These are phyloP conservation scores for Rutstroemia sp. DNA, from an alignment of 2,329 filamentous ascomycete species.

Conservation along the genomic window DNA sequence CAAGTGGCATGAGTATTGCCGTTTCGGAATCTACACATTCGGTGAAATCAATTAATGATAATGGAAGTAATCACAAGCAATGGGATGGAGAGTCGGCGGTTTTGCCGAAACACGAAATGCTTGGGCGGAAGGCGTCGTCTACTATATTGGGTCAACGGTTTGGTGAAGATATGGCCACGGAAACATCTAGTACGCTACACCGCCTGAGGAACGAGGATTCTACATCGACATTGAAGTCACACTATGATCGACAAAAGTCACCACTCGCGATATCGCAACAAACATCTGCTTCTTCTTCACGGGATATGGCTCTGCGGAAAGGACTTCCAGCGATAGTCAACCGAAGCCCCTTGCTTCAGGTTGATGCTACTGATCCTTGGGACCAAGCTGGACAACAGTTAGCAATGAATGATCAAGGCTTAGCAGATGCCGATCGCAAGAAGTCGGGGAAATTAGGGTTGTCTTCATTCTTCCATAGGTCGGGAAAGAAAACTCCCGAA, in stretches of 20 bases:
- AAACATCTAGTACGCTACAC: conserved; percentile 26
- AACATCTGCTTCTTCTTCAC: conserved; percentile 35
- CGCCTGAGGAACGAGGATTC: conserved; percentile 33
- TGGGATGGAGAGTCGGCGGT: conserved; percentile 24
- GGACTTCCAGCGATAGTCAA: conserved; percentile 26
- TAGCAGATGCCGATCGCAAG: conserved; percentile 14
- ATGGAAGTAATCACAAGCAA: conserved; percentile 18
- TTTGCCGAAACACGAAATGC: conserved; percentile 22
- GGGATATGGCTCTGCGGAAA: conserved; percentile 33
- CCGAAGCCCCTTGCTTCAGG: conserved; percentile 22
- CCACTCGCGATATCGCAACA: conserved; percentile 35
- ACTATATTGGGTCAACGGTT: conserved; percentile 36
- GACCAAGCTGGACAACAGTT: neutral
- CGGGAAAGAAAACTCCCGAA: conserved; percentile 14
- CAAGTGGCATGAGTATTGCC: conserved; percentile 36
- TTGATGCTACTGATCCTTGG: conserved; percentile 13
- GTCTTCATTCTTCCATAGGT: conserved; percentile 26
- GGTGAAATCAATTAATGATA: conserved; percentile 19
- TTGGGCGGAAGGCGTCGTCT: conserved; percentile 38
- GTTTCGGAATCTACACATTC: conserved; percentile 29
- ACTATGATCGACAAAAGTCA: conserved; percentile 38
- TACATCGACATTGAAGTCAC: conserved; percentile 38
- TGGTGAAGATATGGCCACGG: conserved; percentile 31
- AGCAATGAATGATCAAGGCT: neutral
- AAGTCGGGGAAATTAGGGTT: conserved; percentile 26